Conservation (phyloP, 2,329 filamentous ascomycete genomes). For the Venturia asperata region DNA sequence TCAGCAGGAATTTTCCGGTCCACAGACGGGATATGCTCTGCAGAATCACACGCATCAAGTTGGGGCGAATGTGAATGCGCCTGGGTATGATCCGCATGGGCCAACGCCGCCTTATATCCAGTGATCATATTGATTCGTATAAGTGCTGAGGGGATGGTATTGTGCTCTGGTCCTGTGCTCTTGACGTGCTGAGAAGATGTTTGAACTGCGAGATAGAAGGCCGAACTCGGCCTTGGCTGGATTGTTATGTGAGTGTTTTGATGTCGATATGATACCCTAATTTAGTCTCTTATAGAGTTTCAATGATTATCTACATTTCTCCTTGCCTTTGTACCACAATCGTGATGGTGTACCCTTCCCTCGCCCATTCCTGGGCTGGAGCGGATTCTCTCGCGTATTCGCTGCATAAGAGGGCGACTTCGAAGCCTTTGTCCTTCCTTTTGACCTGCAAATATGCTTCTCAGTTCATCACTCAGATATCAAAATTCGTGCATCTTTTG, state of each 20-base stretch:
- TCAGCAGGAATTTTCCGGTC: neutral
- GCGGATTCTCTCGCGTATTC: no score
- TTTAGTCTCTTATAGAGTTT: neutral
- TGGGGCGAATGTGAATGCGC: neutral
- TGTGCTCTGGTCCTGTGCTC: neutral
- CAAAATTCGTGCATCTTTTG: no score
- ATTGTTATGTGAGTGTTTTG: neutral
- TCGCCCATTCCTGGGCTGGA: no score
- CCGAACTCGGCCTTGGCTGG: neutral
- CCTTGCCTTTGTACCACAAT: no score
- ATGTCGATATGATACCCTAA: constrained; percentile 7
- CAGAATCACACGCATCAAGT: neutral
- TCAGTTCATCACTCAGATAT: no score
- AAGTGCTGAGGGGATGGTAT: neutral
- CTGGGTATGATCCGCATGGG: neutral
- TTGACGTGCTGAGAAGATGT: no score
- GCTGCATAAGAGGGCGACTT: neutral
- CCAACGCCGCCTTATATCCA: neutral
- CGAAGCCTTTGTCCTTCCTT: neutral
- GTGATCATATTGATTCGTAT: neutral
- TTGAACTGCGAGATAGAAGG: neutral
- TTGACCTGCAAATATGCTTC: no score
- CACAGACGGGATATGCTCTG: neutral
- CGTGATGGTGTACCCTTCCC: no score
- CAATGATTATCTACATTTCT: neutral